Evolutionary conservation across 2,329 filamentous ascomycete genomes (phyloP), one percentile per base, ranked within the genome.

Genomic region (Calonectria fujianensis): DNA sequence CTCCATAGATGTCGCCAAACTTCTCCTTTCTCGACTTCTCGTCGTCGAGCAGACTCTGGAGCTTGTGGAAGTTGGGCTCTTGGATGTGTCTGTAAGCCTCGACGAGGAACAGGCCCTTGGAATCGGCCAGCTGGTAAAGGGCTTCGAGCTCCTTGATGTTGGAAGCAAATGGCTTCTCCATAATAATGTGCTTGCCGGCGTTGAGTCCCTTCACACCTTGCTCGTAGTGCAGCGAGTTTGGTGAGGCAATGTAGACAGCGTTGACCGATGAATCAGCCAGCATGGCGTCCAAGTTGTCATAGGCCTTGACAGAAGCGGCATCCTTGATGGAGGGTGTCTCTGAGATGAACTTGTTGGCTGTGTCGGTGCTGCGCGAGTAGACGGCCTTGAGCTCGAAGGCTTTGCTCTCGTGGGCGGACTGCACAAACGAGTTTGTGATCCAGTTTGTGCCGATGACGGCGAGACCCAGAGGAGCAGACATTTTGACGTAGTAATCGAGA

Each of bases 41-140:
- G 14, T 78, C 66, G 9, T 78, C 70, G n/a, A 78, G 59, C 2
- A 78, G 24, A 1, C 27, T 59, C 20, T 78, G 77, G 1, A 78
- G 48, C 27, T 37, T 74, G 14, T 77, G 70, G 57, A 78, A 78
- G 50, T 78, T 78, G 27, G 77, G 77, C n/a, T 78, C 77, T 31
- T 78, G 77, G 2, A 78, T 78, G 24, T 78, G 77, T 4, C 77
- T 73, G 1, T 76, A 78, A 11, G 77, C 77, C n/a, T 78, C 75
- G 0, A 78, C n/a, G 10, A 78, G 67, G 6, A 77, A 71, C 0
- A 77, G 31, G 3, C 37, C 48, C 8, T 76, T 78, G 5, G 77
- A 73, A 50, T 78, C 77, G 3, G 77, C 77, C 5, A 78, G 39
- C 18, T 74, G 5, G 39, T 74, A 78, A 7, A 78, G 77, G 0